Conservation (phyloP, 768 basidiomycete species). For the Krasilnikovozyma curviuscula region DNA sequence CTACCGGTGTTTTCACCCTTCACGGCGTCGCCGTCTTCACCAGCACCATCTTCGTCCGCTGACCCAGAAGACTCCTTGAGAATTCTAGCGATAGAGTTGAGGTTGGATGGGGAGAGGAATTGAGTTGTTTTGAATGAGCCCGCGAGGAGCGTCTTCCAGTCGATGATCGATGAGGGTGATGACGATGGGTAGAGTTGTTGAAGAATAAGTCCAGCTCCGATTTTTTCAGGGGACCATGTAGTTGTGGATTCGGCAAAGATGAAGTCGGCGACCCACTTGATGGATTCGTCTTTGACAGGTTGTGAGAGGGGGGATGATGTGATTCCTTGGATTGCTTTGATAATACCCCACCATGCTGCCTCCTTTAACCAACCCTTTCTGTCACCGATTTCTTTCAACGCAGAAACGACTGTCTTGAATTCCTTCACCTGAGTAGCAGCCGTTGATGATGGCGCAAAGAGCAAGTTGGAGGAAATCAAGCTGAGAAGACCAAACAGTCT, state of each 20-base stretch:
- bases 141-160: slow-evolving; percentile 46
- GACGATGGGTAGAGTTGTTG: slow-evolving; percentile 37
- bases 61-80: slow-evolving; percentile 42
- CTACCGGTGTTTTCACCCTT: slow-evolving; percentile 32
- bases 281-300: slow-evolving; percentile 49
- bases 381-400: slow-evolving; percentile 51
- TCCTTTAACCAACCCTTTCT: slow-evolving; percentile 81
- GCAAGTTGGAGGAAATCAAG: slow-evolving; percentile 63
- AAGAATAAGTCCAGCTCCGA: slow-evolving; percentile 56
- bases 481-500: slow-evolving; percentile 75
- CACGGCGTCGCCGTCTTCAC: slow-evolving; percentile 39
- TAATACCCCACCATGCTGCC: slow-evolving; percentile 69
- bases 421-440: slow-evolving; percentile 39
- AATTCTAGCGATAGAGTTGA: slow-evolving; percentile 51
- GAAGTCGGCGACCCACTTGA: slow-evolving; percentile 33
- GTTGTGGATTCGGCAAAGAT: slow-evolving; percentile 34
- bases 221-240: slow-evolving; percentile 69
- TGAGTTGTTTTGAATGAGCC: slow-evolving; percentile 54
- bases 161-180: slow-evolving; percentile 26
- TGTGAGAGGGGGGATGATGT: too few relatives aligned
- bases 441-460: slow-evolving; percentile 38
- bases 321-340: slow-evolving; percentile 43
- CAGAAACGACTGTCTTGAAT: slow-evolving; percentile 40
- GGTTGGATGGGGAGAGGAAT: slow-evolving; percentile 48
- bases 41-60: slow-evolving; percentile 26